These are phyloP conservation scores for Ustilago esculenta DNA, from an alignment of 1,284 basidiomycete species.

Conservation along the genomic window DNA sequence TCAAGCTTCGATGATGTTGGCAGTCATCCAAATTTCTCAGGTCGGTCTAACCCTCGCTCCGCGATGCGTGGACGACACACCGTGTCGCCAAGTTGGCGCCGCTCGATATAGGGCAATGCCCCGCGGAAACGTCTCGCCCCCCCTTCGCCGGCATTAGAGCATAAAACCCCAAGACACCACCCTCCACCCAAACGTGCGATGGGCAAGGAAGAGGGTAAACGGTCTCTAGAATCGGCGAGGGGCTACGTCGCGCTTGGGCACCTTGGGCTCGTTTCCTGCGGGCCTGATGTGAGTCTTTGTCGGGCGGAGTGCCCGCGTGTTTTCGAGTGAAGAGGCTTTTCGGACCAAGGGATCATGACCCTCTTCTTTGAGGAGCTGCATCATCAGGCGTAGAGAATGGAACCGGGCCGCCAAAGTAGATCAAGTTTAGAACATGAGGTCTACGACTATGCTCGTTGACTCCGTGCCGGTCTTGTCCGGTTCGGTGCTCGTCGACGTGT, in stretches of 20 bases:
- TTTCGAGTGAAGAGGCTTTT: constrained; percentile 5
- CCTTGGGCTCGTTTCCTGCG: constrained; percentile 12
- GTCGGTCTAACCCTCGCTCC: constrained; percentile 3
- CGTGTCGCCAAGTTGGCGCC: too few species aligned
- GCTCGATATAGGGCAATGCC: constrained; percentile 15
- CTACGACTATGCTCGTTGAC: too few species aligned
- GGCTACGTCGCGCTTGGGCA: constrained; percentile 33
- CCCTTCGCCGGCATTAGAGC: constrained; percentile 20
- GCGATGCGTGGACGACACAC: too few species aligned
- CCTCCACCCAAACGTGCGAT: constrained; percentile 30
- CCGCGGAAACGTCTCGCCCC: constrained; percentile 17
- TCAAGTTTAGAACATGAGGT: constrained; percentile 22
- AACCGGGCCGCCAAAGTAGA: constrained; percentile 52
- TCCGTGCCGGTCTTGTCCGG: too few species aligned
- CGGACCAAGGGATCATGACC: constrained; percentile 1
- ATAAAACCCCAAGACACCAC: constrained; percentile 46
- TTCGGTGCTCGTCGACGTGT: too few species aligned
- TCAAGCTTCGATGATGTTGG: constrained; percentile 19
- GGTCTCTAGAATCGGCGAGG: too few species aligned
- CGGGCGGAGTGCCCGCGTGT: constrained; percentile 1
- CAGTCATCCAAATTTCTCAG: constrained; percentile 3
- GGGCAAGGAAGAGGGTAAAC: constrained; percentile 52
- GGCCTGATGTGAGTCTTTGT: constrained; percentile 13
- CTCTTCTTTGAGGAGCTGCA: constrained; percentile 19
- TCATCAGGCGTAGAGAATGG: constrained; percentile 44